phyloP scores from a whole-genome alignment of 1,139 yeast species.

The Blastobotrys ciferrii region DNA sequence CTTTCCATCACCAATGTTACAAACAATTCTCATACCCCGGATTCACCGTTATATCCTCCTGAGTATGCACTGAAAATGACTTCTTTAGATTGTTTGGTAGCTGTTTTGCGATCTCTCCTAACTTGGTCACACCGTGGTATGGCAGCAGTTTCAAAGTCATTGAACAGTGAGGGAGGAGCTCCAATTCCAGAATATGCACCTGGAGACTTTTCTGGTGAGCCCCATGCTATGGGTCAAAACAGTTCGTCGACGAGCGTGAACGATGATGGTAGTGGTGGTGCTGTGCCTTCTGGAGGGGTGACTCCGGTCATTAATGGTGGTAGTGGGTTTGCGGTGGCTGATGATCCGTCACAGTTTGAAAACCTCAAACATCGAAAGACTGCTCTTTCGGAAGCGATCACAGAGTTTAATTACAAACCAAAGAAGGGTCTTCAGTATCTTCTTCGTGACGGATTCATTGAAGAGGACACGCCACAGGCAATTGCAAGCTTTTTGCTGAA shows the following conservation, averaged over 20 bases:
- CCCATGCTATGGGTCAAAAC: not conserved
- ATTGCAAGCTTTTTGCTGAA: conserved; percentile 73
- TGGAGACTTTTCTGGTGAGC: not conserved
- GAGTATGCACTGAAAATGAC: conserved; percentile 85
- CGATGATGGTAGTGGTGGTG: conserved; percentile 18
- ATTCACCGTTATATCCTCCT: conserved; percentile 40
- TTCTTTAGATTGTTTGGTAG: conserved; percentile 76
- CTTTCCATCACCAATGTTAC: conserved; percentile 61
- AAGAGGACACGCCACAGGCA: conserved; percentile 56
- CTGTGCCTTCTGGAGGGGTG: conserved; percentile 17
- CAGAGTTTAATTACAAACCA: conserved; percentile 80
- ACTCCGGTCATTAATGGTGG: conserved; percentile 17
- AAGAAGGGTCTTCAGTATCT: conserved; percentile 71
- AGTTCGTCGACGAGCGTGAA: conserved; percentile 7
- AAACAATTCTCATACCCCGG: conserved; percentile 54
- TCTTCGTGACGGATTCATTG: conserved; percentile 60
- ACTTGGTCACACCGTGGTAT: conserved; percentile 86
- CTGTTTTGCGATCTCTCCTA: conserved; percentile 74
- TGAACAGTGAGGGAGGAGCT: conserved; percentile 8
- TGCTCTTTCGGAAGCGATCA: conserved; percentile 72
- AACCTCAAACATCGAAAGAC: conserved; percentile 80
- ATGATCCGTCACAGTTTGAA: conserved; percentile 85
- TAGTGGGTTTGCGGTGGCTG: conserved; percentile 33
- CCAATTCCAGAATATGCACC: conserved; percentile 4
- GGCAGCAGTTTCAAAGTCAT: conserved; percentile 29